phyloP scores from a whole-genome alignment of 148 eudicot species.

The Rhododendron ovatum region DNA sequence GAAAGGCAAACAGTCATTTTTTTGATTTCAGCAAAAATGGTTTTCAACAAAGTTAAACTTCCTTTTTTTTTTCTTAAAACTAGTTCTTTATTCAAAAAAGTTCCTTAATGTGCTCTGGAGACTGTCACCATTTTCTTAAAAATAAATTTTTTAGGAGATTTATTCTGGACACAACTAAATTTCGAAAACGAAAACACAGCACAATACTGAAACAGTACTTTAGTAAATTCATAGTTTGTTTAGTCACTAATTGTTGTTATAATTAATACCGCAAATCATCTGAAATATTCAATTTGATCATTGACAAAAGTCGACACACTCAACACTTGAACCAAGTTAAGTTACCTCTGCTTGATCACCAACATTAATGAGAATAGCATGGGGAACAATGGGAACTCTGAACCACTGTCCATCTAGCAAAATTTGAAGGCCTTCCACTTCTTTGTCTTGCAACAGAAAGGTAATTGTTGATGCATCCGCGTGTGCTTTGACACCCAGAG shows the following conservation, averaged over 20 bases:
- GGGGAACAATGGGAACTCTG: constrained; percentile 25
- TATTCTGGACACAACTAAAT: neutral
- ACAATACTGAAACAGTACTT: neutral
- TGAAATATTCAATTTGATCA: neutral
- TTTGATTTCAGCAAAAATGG: neutral
- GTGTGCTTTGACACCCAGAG: constrained; percentile 29
- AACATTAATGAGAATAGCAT: constrained; percentile 28
- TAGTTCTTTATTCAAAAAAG: too few species aligned
- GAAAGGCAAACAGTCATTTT: neutral
- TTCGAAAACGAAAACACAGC: neutral
- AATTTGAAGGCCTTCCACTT: constrained; percentile 32
- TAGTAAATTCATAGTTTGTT: neutral
- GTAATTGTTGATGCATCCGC: constrained; percentile 31
- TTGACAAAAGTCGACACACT: neutral
- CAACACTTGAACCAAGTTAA: neutral
- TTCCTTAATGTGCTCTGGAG: neutral
- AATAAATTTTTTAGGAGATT: neutral
- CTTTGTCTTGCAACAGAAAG: constrained; percentile 29
- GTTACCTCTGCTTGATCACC: constrained; percentile 34
- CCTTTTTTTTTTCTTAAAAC: neutral
- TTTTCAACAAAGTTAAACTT: neutral
- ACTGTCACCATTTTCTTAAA: neutral
- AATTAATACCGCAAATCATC: neutral
- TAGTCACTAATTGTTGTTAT: neutral
- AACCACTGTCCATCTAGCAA: constrained; percentile 29